These are phyloP conservation scores for Leccinum imitatum DNA, from an alignment of 768 basidiomycete genomes.

Conservation along the genomic window DNA sequence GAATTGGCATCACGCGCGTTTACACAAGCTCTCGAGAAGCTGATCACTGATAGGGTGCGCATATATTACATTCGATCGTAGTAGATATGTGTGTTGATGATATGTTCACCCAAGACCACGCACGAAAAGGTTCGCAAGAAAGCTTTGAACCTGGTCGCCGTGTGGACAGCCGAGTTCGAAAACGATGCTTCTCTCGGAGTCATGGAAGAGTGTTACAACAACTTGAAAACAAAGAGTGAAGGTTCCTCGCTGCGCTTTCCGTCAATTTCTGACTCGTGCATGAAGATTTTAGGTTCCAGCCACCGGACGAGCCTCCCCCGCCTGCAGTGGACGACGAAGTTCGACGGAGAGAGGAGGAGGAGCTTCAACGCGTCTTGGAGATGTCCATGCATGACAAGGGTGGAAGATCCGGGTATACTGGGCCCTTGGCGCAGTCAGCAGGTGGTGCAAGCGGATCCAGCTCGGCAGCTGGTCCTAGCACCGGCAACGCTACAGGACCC, in stretches of 20 bases:
- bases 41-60: slow-evolving; percentile 84
- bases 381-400: slow-evolving; percentile 93
- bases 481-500: slow-evolving; percentile 25
- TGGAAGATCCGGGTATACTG: slow-evolving; percentile 59
- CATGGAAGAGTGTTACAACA: slow-evolving; percentile 88
- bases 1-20: slow-evolving; percentile 91
- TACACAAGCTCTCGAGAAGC: slow-evolving; percentile 82
- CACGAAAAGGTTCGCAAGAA: slow-evolving; percentile 88
- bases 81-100: slow-evolving; percentile 12
- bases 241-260: neutral
- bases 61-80: neutral
- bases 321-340: slow-evolving; percentile 76
- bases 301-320: slow-evolving; percentile 60
- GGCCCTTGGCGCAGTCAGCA: slow-evolving; percentile 39
- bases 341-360: slow-evolving; percentile 87
- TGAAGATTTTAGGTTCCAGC: slow-evolving; percentile 71
- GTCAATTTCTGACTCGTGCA: slow-evolving; percentile 13
- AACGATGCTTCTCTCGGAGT: slow-evolving; percentile 77
- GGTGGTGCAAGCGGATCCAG: slow-evolving; percentile 38
- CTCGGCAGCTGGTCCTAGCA: slow-evolving; percentile 24
- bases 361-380: slow-evolving; percentile 88
- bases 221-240: slow-evolving; percentile 79
- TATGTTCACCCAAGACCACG: slow-evolving; percentile 58
- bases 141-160: slow-evolving; percentile 66
- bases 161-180: slow-evolving; percentile 86